phyloP scores from a whole-genome alignment of 2,329 filamentous ascomycete species.

The Cytospora schulzeri region DNA sequence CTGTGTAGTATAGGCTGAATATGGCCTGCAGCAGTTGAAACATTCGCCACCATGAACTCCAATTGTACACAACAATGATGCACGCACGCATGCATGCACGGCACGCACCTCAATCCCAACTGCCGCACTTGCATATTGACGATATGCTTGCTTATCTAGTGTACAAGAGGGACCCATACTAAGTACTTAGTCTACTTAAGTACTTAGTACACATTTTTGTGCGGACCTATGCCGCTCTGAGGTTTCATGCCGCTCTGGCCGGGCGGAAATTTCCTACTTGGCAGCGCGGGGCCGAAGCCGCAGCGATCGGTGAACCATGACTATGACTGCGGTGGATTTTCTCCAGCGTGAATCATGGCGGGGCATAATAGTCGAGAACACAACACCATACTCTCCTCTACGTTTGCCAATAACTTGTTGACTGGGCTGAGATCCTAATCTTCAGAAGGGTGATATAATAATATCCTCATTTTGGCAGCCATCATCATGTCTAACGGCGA shows the following conservation, averaged over 20 bases:
- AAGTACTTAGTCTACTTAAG: no score
- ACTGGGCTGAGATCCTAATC: not conserved
- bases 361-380: conserved; percentile 7
- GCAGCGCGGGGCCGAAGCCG: conserved; percentile 22
- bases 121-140: no score
- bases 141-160: no score
- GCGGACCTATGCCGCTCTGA: not conserved
- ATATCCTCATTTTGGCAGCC: conserved; percentile 7
- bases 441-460: not conserved
- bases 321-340: conserved; percentile 5
- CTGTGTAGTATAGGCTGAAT: not conserved
- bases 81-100: not conserved
- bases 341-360: conserved; percentile 10
- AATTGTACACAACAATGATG: not conserved
- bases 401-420: not conserved
- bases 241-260: no score
- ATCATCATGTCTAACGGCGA: conserved; percentile 48
- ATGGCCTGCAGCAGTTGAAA: not conserved
- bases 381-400: not conserved
- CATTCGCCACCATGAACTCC: not conserved
- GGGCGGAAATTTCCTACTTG: conserved; percentile 16
- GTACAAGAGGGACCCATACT: no score
- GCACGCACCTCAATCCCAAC: not conserved
- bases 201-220: not conserved
- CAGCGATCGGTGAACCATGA: not conserved